These are phyloP conservation scores for Hippophae tibetana DNA, from an alignment of 306 rosid genomes.

Conservation along the genomic window DNA sequence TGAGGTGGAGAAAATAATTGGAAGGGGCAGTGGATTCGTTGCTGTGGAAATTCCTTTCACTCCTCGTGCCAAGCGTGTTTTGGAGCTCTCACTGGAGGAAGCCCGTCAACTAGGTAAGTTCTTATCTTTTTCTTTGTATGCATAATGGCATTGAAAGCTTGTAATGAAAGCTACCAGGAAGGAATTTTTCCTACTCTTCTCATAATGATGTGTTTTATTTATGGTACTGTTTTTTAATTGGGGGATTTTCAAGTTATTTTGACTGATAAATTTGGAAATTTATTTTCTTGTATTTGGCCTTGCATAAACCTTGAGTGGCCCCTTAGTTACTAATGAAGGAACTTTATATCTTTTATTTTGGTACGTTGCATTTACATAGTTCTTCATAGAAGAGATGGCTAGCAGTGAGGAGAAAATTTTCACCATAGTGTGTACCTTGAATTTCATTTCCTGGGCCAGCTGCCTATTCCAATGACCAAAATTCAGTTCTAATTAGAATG, in stretches of 20 bases:
- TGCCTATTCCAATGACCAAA: background rate
- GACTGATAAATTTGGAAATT: background rate
- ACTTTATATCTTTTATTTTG: too few species aligned
- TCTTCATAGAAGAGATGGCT: background rate
- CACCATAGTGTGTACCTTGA: background rate
- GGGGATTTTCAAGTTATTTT: background rate
- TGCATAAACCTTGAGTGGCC: background rate
- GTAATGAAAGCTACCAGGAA: background rate
- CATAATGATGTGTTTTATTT: background rate
- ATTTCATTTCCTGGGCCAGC: background rate
- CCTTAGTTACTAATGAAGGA: background rate
- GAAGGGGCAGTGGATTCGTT: constrained; percentile 98
- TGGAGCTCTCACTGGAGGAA: constrained; percentile 96
- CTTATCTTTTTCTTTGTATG: constrained; percentile 1
- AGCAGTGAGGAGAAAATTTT: background rate
- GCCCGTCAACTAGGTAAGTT: constrained; percentile 91
- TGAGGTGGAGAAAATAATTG: constrained; percentile 97
- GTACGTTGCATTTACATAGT: background rate
- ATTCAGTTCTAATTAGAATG: background rate
- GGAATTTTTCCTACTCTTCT: background rate
- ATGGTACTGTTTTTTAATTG: background rate
- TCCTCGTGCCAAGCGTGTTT: constrained; percentile 95
- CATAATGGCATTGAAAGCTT: background rate
- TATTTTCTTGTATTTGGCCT: background rate
- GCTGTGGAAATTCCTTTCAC: constrained; percentile 98